phyloP scores from a whole-genome alignment of 169 alveolate species.

The Eimeria maxima region DNA sequence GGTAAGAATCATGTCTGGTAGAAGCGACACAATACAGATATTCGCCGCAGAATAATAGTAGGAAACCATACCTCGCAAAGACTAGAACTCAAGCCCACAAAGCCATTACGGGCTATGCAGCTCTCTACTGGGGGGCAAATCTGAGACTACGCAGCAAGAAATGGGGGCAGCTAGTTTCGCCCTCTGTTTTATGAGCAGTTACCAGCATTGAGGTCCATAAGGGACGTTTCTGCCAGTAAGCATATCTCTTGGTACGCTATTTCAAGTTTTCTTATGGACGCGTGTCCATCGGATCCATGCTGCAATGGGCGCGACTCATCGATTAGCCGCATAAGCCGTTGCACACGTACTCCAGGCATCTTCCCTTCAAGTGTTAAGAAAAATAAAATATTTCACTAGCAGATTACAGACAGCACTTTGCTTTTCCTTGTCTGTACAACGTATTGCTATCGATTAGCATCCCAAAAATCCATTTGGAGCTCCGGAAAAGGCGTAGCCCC shows the following conservation, averaged over 20 bases:
- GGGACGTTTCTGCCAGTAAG: conserved; percentile 58
- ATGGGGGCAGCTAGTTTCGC: conserved; percentile 9
- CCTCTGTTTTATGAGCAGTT: neutral
- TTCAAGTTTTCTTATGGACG: conserved; percentile 40
- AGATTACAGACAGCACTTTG: neutral
- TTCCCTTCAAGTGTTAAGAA: neutral
- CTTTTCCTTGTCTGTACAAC: neutral
- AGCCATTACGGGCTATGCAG: neutral
- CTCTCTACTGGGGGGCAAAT: neutral
- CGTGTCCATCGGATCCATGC: conserved; percentile 43
- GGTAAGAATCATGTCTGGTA: conserved; percentile 56
- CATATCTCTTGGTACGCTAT: conserved; percentile 65
- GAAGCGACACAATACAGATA: neutral
- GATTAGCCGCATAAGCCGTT: conserved; percentile 66
- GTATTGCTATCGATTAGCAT: neutral
- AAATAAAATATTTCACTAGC: neutral
- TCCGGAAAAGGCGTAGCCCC: neutral
- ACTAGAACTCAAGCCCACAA: neutral
- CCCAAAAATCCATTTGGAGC: neutral
- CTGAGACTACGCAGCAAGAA: neutral
- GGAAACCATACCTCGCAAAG: neutral
- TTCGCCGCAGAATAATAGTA: neutral
- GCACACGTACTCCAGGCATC: conserved; percentile 69
- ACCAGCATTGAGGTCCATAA: conserved; percentile 72
- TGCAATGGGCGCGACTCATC: conserved; percentile 74